Conservation (phyloP, 1,139 yeast species). For the Suhomyces ambrosiae region DNA sequence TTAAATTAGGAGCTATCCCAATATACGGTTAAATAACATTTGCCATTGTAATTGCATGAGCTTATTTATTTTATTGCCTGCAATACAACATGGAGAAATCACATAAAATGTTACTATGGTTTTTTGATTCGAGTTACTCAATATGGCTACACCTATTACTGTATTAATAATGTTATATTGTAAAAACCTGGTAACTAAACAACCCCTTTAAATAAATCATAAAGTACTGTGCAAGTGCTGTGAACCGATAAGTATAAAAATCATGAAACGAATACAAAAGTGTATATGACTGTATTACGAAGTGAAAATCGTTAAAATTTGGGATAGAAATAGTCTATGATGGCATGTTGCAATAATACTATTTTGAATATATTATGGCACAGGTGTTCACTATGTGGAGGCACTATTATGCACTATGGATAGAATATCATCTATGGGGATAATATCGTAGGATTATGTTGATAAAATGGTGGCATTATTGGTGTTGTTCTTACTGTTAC, state of each 20-base stretch:
- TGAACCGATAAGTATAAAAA: not conserved
- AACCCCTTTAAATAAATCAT: not conserved
- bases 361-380: conserved; percentile 6
- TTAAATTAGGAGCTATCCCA: too few species aligned
- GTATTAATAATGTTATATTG: not conserved
- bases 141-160: too few species aligned
- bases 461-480: conserved; percentile 16
- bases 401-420: too few species aligned
- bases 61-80: too few species aligned
- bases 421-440: conserved; percentile 5
- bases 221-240: conserved; percentile 2
- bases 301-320: conserved; percentile 2
- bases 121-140: too few species aligned
- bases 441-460: conserved; percentile 9
- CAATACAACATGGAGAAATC: too few species aligned
- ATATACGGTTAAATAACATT: too few species aligned
- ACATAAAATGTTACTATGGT: too few species aligned
- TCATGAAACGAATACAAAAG: conserved; percentile 1
- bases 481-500: conserved; percentile 13
- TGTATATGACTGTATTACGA: conserved; percentile 3
- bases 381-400: too few species aligned
- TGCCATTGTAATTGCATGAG: too few species aligned
- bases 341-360: conserved; percentile 1
- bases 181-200: not conserved
- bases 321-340: conserved; percentile 1